Evolutionary conservation across 306 rosid species (phyloP).

Genomic region (Cucurbita moschata): DNA sequence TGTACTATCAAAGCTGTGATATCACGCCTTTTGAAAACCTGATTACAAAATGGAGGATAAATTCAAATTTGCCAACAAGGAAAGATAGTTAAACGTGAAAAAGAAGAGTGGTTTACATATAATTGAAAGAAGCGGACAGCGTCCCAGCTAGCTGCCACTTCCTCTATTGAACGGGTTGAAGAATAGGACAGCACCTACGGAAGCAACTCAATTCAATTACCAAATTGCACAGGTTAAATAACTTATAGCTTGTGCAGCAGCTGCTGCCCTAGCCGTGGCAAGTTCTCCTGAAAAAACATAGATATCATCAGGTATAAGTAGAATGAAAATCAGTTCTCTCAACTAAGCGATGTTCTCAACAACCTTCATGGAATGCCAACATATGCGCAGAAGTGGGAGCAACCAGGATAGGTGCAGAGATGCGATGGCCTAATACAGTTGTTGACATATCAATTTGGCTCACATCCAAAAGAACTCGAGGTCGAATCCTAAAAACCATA

Average conservation of each 20-base stretch:
- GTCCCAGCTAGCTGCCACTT: constrained; percentile 57
- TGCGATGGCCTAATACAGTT: constrained; percentile 30
- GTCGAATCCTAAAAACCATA: constrained; percentile 32
- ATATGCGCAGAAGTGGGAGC: constrained; percentile 45
- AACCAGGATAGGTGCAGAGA: constrained; percentile 43
- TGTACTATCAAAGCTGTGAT: constrained; percentile 27
- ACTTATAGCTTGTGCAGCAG: constrained; percentile 36
- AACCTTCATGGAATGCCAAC: constrained; percentile 52
- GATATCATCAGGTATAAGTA: neutral
- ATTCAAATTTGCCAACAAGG: neutral
- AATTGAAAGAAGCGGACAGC: constrained; percentile 62
- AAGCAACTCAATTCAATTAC: neutral
- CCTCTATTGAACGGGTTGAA: constrained; percentile 45
- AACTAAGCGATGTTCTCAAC: neutral
- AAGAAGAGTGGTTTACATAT: constrained; percentile 25
- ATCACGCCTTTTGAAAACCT: constrained; percentile 47
- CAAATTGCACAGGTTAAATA: neutral
- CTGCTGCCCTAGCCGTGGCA: constrained; percentile 67
- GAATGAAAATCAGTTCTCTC: neutral
- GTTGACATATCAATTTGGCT: constrained; percentile 49
- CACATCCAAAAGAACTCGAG: constrained; percentile 56
- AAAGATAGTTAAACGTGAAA: neutral
- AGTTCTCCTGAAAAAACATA: constrained; percentile 36
- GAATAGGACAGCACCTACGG: constrained; percentile 28
- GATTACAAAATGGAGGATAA: neutral